A percentile compares a stretch with the other conserved stretches of the same genome.
These are phyloP conservation scores for Aureobasidium sp. DNA, from an alignment of 2,329 filamentous ascomycete genomes.

Conservation along the genomic window DNA sequence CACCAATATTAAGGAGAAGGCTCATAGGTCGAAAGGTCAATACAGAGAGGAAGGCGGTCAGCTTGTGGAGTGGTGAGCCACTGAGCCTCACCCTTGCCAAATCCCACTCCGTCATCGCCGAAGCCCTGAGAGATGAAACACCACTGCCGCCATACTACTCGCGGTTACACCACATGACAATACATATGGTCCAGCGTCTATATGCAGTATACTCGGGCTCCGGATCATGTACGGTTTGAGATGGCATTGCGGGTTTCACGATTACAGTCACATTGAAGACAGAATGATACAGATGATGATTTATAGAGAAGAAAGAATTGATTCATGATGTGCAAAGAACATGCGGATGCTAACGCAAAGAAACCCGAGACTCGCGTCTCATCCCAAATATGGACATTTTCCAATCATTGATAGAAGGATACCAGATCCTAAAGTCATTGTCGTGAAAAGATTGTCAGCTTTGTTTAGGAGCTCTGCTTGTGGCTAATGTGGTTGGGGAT, in stretches of 20 bases:
- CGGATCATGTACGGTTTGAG: too few relatives aligned
- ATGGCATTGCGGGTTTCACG: neutral
- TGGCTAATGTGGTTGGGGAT: slow-evolving; percentile 4
- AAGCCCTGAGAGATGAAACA: neutral
- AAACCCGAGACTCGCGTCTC: slow-evolving; percentile 5
- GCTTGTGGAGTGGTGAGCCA: slow-evolving; percentile 1
- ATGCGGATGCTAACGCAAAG: neutral
- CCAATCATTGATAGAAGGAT: neutral
- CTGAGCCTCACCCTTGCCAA: neutral
- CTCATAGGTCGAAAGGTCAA: neutral
- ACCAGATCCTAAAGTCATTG: neutral
- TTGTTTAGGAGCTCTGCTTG: slow-evolving; percentile 2
- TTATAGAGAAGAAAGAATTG: neutral
- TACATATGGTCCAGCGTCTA: neutral
- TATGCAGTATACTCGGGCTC: neutral
- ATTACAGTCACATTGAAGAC: neutral
- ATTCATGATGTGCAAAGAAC: neutral
- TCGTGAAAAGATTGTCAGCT: neutral
- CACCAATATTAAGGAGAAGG: neutral
- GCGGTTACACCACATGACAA: neutral
- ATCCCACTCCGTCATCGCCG: slow-evolving; percentile 1
- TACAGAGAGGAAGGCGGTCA: slow-evolving; percentile 1
- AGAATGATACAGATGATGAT: neutral
- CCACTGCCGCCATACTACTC: neutral
- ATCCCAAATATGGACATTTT: neutral